Evolutionary conservation across 2,329 filamentous ascomycete species (phyloP).

Genomic region (Diaporthe ilicicola): DNA sequence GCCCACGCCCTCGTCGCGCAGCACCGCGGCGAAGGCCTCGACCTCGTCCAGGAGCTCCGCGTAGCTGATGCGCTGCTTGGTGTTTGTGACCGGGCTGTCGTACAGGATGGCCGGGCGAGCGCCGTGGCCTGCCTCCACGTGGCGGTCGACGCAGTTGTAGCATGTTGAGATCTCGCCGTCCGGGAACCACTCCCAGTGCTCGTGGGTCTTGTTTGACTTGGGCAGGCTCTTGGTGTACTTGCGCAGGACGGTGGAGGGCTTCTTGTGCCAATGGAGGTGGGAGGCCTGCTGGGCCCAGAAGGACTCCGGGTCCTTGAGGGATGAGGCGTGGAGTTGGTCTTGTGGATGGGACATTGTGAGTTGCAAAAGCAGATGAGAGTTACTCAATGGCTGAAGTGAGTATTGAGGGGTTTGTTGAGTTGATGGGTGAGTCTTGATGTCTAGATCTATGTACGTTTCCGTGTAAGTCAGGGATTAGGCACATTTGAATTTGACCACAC

Average conservation of each 20-base stretch:
- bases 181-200: constrained; percentile 90
- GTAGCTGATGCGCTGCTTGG: constrained; percentile 80
- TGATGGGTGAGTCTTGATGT: neutral
- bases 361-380: neutral
- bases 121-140: constrained; percentile 83
- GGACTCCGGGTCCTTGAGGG: constrained; percentile 71
- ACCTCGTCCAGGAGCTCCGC: constrained; percentile 79
- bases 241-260: constrained; percentile 70
- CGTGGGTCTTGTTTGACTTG: constrained; percentile 68
- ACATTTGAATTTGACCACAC: neutral
- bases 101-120: constrained; percentile 80
- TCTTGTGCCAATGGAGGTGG: constrained; percentile 82
- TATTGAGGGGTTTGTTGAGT: neutral
- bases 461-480: neutral
- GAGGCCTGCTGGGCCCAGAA: constrained; percentile 83
- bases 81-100: constrained; percentile 84
- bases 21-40: constrained; percentile 80
- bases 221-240: constrained; percentile 68
- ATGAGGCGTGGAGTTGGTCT: constrained; percentile 61
- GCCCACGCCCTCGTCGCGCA: constrained; percentile 82
- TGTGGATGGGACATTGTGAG: constrained; percentile 51
- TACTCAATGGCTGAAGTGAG: neutral
- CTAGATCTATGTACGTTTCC: too few species aligned
- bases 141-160: constrained; percentile 90
- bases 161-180: constrained; percentile 89